Conservation (phyloP, 208 protist genomes). For the Strigomonas culicis region DNA sequence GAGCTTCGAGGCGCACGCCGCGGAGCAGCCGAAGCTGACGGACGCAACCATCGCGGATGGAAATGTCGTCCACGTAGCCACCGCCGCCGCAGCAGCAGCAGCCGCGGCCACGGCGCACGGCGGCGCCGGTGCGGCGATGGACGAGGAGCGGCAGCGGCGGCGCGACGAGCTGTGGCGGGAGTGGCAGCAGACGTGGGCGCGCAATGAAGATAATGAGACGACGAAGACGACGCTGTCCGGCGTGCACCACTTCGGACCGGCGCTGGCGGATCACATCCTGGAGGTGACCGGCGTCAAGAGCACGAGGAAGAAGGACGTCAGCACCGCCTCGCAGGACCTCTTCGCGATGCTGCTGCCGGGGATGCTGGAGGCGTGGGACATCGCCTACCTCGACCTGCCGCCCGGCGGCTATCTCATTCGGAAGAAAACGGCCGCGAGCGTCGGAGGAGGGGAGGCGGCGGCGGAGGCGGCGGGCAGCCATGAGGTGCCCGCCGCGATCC, state of each 20-base stretch:
- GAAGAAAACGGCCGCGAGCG: slow-evolving; percentile 15
- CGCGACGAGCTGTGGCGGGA: slow-evolving; percentile 27
- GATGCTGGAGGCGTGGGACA: slow-evolving; percentile 49
- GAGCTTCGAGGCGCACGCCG: slow-evolving; percentile 11
- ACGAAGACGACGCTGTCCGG: slow-evolving; percentile 45
- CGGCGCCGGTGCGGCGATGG: neutral
- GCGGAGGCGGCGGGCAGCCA: neutral
- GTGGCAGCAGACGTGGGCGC: slow-evolving; percentile 45
- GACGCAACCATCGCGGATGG: neutral
- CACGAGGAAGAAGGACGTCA: slow-evolving; percentile 33
- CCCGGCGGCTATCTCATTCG: slow-evolving; percentile 64
- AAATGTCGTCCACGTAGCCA: neutral
- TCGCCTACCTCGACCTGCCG: slow-evolving; percentile 37
- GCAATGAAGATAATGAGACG: slow-evolving; percentile 41
- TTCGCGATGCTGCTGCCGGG: slow-evolving; percentile 43
- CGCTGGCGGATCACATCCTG: slow-evolving; percentile 74
- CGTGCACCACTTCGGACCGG: slow-evolving; percentile 63
- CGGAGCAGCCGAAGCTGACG: neutral
- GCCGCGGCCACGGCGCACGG: neutral
- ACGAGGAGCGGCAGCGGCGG: slow-evolving; percentile 15
- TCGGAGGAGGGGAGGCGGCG: neutral
- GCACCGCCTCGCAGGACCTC: slow-evolving; percentile 19
- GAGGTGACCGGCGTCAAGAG: slow-evolving; percentile 30
- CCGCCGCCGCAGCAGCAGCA: neutral
- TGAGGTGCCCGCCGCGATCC: slow-evolving; percentile 24